Evolutionary conservation across 2,329 filamentous ascomycete genomes (phyloP).

Genomic region (Cladosporium austrohemisphaericum): DNA sequence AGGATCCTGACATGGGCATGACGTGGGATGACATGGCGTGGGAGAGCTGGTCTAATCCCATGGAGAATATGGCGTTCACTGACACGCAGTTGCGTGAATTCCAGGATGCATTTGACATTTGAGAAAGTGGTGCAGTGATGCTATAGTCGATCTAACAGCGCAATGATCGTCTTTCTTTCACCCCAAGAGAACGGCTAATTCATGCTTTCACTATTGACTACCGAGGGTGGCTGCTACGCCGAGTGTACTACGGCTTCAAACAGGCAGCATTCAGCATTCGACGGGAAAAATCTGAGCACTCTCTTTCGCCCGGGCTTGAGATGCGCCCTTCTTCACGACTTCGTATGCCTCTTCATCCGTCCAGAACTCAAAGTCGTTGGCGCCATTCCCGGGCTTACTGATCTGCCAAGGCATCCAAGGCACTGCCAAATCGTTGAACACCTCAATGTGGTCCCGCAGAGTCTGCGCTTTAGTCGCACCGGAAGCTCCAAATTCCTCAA

Average conservation of each 20-base stretch:
- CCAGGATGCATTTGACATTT: not conserved
- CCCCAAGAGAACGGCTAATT: too few relatives aligned
- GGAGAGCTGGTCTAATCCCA: constrained; percentile 17
- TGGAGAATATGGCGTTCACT: not conserved
- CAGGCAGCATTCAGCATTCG: not conserved
- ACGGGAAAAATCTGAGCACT: not conserved
- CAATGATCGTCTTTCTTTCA: too few relatives aligned
- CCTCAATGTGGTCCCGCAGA: not conserved
- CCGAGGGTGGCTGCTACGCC: too few relatives aligned
- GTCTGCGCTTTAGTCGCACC: not conserved
- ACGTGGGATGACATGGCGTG: constrained; percentile 23
- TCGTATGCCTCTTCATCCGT: not conserved
- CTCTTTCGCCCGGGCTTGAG: not conserved
- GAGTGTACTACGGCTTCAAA: too few relatives aligned
- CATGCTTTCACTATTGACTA: too few relatives aligned
- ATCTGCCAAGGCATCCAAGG: constrained; percentile 10
- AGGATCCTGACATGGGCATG: constrained; percentile 17
- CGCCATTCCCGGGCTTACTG: not conserved
- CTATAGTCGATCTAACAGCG: not conserved
- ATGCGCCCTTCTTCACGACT: not conserved
- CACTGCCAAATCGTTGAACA: not conserved
- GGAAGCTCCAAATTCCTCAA: constrained; percentile 2
- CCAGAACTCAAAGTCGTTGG: constrained; percentile 6
- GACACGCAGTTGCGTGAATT: not conserved
- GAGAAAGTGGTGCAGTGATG: not conserved